phyloP scores from a whole-genome alignment of 2,329 filamentous ascomycete genomes.

The Dactylellina leptospora region DNA sequence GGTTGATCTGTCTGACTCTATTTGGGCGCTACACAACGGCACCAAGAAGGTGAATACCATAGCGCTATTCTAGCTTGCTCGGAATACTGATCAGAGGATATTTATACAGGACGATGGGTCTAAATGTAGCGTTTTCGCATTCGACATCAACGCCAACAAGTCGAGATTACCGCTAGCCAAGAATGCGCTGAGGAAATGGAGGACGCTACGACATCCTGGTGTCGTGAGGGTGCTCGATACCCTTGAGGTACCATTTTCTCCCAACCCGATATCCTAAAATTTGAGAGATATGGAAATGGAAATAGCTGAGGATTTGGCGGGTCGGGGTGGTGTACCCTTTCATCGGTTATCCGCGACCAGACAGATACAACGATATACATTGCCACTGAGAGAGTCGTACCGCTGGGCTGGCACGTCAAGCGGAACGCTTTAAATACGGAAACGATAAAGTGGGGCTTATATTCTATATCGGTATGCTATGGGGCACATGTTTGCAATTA shows the following conservation, averaged over 20 bases:
- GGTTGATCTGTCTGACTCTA: constrained; percentile 89
- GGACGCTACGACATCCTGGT: constrained; percentile 91
- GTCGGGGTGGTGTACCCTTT: no score
- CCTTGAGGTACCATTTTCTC: constrained; percentile 70
- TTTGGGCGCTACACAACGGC: constrained; percentile 96
- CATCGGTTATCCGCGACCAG: no score
- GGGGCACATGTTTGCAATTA: background rate
- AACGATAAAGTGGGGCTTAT: constrained; percentile 95
- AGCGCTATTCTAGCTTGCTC: no score
- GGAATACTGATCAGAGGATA: constrained; percentile 20
- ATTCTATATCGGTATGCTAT: constrained; percentile 75
- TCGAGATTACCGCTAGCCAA: constrained; percentile 83
- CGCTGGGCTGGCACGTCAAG: constrained; percentile 88
- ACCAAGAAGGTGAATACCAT: constrained; percentile 75
- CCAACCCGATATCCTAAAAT: background rate
- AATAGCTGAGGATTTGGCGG: constrained; percentile 34
- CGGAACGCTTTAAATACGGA: constrained; percentile 87
- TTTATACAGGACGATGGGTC: constrained; percentile 82
- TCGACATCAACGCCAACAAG: constrained; percentile 81
- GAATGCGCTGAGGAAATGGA: constrained; percentile 92
- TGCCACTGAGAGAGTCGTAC: constrained; percentile 87
- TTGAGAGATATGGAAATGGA: constrained; percentile 19
- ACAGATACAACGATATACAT: constrained; percentile 96
- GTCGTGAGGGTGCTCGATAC: constrained; percentile 94
- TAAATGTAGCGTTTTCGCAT: constrained; percentile 95